Conservation (phyloP, 2,329 filamentous ascomycete genomes). For the Talaromyces sp. region DNA sequence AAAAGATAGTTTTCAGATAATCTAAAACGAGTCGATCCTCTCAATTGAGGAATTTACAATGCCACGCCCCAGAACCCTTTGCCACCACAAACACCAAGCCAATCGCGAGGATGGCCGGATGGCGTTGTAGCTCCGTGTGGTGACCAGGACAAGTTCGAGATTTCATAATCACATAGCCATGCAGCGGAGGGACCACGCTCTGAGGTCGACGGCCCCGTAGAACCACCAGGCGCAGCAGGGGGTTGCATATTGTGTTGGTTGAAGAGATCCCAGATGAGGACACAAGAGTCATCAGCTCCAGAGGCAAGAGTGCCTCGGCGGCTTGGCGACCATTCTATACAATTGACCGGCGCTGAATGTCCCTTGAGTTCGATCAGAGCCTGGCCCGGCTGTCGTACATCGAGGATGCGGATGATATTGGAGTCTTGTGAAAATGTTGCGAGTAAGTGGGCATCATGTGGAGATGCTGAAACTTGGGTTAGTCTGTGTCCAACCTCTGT, state of each 20-base stretch:
- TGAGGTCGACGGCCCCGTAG: constrained; percentile 19
- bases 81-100: constrained; percentile 42
- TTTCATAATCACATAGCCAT: constrained; percentile 43
- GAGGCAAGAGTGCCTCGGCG: constrained; percentile 84
- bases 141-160: constrained; percentile 45
- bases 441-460: constrained; percentile 89
- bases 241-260: constrained; percentile 52
- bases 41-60: constrained; percentile 19
- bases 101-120: constrained; percentile 30
- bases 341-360: constrained; percentile 79
- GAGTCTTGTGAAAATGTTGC: constrained; percentile 97
- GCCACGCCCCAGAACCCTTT: constrained; percentile 41
- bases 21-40: neutral
- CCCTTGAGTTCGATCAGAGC: constrained; percentile 89
- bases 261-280: constrained; percentile 89
- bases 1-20: neutral
- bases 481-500: neutral
- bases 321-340: constrained; percentile 90
- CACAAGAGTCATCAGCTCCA: constrained; percentile 85
- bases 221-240: constrained; percentile 24
- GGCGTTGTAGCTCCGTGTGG: constrained; percentile 33
- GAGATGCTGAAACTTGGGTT: constrained; percentile 58
- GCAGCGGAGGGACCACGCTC: constrained; percentile 41
- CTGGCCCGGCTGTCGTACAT: constrained; percentile 93
- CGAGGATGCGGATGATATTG: constrained; percentile 85